A percentile compares a stretch with the other conserved stretches of the same genome.
These are phyloP conservation scores for Calophaca sinica DNA, from an alignment of 306 rosid species.

Conservation along the genomic window DNA sequence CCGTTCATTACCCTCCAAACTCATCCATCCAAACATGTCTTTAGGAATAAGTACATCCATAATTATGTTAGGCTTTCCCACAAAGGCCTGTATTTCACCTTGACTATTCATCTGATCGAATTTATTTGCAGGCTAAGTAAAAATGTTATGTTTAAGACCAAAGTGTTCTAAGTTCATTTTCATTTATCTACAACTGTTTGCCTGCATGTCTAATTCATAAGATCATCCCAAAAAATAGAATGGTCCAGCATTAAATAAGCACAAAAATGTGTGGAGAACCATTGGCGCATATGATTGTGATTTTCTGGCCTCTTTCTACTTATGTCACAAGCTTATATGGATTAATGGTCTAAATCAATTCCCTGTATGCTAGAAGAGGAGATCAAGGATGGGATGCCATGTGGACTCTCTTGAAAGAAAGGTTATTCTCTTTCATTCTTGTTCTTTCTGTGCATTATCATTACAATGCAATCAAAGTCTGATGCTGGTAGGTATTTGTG, in stretches of 20 bases:
- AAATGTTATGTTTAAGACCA: neutral
- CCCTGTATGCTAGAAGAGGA: slow-evolving; percentile 37
- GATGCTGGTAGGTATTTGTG: slow-evolving; percentile 5
- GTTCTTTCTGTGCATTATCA: slow-evolving; percentile 9
- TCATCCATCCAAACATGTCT: neutral
- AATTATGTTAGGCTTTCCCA: neutral
- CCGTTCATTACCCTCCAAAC: neutral
- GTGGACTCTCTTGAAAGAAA: slow-evolving; percentile 42
- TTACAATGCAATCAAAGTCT: neutral
- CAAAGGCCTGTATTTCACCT: neutral
- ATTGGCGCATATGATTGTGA: neutral
- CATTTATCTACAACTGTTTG: neutral
- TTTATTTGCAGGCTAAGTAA: neutral
- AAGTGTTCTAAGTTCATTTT: slow-evolving; percentile 1
- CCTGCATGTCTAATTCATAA: neutral
- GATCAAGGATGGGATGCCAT: slow-evolving; percentile 42
- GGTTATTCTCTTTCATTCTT: slow-evolving; percentile 40
- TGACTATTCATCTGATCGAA: neutral
- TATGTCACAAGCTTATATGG: slow-evolving; percentile 28
- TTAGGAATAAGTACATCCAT: neutral
- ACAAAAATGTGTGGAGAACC: slow-evolving; percentile 1
- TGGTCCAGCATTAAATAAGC: slow-evolving; percentile 13
- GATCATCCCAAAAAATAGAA: neutral
- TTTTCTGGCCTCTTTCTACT: slow-evolving; percentile 18
- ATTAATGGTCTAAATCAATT: slow-evolving; percentile 21